Base-by-base conservation (phyloP, 2,329 filamentous ascomycete genomes). In the Penicillium sp. region DNA sequence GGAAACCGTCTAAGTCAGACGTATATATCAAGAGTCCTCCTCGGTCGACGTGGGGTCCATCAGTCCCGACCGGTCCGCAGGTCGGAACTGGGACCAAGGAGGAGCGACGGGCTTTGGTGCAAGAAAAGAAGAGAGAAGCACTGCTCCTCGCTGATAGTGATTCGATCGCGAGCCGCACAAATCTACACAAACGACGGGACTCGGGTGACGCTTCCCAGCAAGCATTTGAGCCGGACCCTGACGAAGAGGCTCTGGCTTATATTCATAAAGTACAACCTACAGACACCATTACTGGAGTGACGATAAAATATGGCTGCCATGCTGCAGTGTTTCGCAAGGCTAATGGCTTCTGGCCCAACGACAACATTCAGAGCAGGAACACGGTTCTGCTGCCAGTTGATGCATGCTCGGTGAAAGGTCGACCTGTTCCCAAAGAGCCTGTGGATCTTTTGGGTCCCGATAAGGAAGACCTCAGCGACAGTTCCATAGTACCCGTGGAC, bases 311-410 rank as follows among this genome's bases (percentile, higher is more conserved):
- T 70, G 86, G 88, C 61, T 97, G 92, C 67, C 82, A 88, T 55
- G 84, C 90, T 48, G 86, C 91, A 40, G 80, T 87, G 2, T 84
- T 99, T 57, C 81, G 89, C 50, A 93, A 88, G 66, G 84, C 89
- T 33, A 99, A 99, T 67, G 83, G 93, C 10, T 83, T 99, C 63
- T 99, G 93, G 93, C 89, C 90, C 6, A 89, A 90, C 56, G 93
- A 97, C 65, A 89, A 83, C 55, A 86, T 97, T 30, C 92, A 96
- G 67, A 82, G 84, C 40, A 84, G 91, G 51, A 88, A 88, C 62
- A 85, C 82, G 56, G 79, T 99, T 13, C 79, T 91, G 8, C 75
- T 99, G 44, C 93, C 93, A 0, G 89, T 97, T 4, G 91, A 95
- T 67, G 87, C 89, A 34, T 97, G 92, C 68, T 84, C 87, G 35